phyloP scores from a whole-genome alignment of 306 rosid species.

The Vigna hirtella region DNA sequence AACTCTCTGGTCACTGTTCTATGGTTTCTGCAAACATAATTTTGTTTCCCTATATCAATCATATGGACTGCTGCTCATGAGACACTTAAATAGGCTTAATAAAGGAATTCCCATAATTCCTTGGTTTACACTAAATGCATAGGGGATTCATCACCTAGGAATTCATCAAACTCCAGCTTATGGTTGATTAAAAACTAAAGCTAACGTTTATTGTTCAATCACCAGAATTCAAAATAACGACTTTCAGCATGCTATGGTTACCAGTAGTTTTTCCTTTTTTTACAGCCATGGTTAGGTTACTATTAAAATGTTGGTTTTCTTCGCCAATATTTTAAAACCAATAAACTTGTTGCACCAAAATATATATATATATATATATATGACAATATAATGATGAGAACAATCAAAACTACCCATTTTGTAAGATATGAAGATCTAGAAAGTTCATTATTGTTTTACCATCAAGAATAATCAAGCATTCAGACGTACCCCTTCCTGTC shows the following conservation, averaged over 20 bases:
- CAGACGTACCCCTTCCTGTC: neutral
- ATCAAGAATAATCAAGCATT: neutral
- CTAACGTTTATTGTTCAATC: neutral
- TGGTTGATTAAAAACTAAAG: constrained; percentile 1
- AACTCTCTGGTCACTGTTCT: neutral
- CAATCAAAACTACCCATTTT: neutral
- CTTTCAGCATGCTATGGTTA: neutral
- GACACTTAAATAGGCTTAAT: neutral
- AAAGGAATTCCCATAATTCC: constrained; percentile 14
- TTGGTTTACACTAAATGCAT: constrained; percentile 1
- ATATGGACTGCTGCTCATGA: neutral
- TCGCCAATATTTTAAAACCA: constrained; percentile 9
- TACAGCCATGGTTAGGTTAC: too few relatives aligned
- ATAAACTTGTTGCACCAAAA: neutral
- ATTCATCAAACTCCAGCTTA: neutral
- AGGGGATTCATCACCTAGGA: neutral
- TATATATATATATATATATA: too few relatives aligned
- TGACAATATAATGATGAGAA: neutral
- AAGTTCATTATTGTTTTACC: neutral
- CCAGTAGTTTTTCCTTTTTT: too few relatives aligned
- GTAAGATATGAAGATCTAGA: neutral
- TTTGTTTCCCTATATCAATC: neutral
- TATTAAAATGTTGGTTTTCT: neutral
- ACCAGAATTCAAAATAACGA: neutral
- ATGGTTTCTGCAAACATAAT: neutral